phyloP scores from a whole-genome alignment of 306 rosid genomes.

The Gleditsia sinensis region DNA sequence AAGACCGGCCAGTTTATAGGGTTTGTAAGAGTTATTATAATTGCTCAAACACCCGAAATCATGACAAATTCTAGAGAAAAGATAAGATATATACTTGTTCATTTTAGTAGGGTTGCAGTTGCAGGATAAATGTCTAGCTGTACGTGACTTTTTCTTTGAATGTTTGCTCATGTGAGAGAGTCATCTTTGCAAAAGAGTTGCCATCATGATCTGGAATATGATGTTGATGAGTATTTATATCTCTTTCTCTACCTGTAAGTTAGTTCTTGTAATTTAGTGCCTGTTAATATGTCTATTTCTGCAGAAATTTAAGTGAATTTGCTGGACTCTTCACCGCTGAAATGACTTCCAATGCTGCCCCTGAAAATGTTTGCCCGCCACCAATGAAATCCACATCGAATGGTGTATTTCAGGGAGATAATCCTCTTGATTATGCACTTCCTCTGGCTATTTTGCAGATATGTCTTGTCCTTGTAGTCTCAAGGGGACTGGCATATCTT shows the following conservation, averaged over 20 bases:
- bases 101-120: neutral
- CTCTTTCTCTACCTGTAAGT: neutral
- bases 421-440: constrained; percentile 81
- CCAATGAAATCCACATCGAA: constrained; percentile 83
- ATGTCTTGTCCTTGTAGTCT: constrained; percentile 47
- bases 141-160: neutral
- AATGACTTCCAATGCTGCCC: constrained; percentile 55
- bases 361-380: constrained; percentile 41
- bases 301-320: constrained; percentile 38
- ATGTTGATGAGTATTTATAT: neutral
- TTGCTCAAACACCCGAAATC: neutral
- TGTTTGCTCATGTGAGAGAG: neutral
- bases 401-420: constrained; percentile 79
- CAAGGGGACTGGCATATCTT: constrained; percentile 49
- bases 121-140: neutral
- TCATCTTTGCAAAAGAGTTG: neutral
- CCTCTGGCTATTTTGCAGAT: constrained; percentile 63
- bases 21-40: neutral
- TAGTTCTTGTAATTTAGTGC: neutral
- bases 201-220: constrained; percentile 18
- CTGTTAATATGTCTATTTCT: neutral
- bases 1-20: neutral
- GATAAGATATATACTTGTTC: neutral
- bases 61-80: neutral
- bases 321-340: neutral